Conservation (phyloP, 345 rosid species). For the Brassica incana region DNA sequence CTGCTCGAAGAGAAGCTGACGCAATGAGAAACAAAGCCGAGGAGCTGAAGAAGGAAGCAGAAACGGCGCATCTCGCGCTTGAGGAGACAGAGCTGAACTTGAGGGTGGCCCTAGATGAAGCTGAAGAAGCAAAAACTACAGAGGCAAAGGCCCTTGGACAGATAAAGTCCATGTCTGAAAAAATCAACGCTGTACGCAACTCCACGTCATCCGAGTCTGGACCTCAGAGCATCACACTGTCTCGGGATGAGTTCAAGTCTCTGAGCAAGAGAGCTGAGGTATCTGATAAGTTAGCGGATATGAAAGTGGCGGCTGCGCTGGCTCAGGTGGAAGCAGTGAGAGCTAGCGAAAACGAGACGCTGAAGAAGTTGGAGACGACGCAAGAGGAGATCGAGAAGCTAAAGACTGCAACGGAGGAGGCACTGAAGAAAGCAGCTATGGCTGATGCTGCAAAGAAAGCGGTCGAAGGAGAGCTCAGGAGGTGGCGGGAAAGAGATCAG, state of each 20-base stretch:
- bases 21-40: slow-evolving; percentile 71
- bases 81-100: slow-evolving; percentile 75
- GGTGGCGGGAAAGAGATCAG: slow-evolving; percentile 89
- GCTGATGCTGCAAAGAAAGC: slow-evolving; percentile 94
- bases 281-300: slow-evolving; percentile 70
- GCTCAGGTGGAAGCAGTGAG: slow-evolving; percentile 94
- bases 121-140: slow-evolving; percentile 77
- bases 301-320: slow-evolving; percentile 93
- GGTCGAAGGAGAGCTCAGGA: slow-evolving; percentile 88
- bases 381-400: slow-evolving; percentile 76
- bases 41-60: slow-evolving; percentile 68
- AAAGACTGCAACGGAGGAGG: slow-evolving; percentile 64
- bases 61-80: slow-evolving; percentile 52
- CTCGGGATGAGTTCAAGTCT: slow-evolving; percentile 76
- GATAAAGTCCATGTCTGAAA: slow-evolving; percentile 66
- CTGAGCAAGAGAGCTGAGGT: slow-evolving; percentile 77
- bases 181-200: slow-evolving; percentile 68
- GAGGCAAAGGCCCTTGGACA: slow-evolving; percentile 73
- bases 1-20: slow-evolving; percentile 63
- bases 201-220: slow-evolving; percentile 79
- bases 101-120: slow-evolving; percentile 77
- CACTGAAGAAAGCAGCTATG: slow-evolving; percentile 86
- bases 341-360: slow-evolving; percentile 88
- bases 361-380: slow-evolving; percentile 69
- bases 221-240: slow-evolving; percentile 65